These are phyloP conservation scores for Tephrocybe sp. DNA, from an alignment of 768 basidiomycete species.

Conservation along the genomic window DNA sequence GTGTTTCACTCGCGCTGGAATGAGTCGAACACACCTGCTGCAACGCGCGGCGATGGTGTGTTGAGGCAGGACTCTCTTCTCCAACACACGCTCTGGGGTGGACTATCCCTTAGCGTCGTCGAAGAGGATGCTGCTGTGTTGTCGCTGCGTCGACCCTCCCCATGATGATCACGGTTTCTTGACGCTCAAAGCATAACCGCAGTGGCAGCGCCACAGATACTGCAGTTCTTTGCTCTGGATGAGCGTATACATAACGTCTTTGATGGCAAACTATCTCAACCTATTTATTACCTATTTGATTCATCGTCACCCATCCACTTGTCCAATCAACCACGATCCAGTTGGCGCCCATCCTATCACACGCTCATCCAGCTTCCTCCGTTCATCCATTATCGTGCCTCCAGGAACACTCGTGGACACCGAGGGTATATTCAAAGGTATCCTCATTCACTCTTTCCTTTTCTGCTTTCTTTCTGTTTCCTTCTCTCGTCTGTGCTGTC, in stretches of 20 bases:
- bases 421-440: constrained; percentile 29
- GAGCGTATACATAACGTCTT: too few relatives aligned
- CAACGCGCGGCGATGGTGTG: constrained; percentile 37
- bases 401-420: constrained; percentile 33
- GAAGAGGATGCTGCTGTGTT: constrained; percentile 40
- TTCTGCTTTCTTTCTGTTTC: neutral
- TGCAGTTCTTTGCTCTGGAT: too few relatives aligned
- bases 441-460: constrained; percentile 10
- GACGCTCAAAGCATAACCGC: too few relatives aligned
- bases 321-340: too few relatives aligned
- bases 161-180: neutral
- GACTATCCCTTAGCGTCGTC: constrained; percentile 40
- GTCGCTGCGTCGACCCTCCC: constrained; percentile 31
- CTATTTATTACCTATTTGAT: too few relatives aligned
- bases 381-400: constrained; percentile 15
- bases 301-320: too few relatives aligned
- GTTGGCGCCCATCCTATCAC: too few relatives aligned
- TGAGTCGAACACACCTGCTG: constrained; percentile 30
- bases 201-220: too few relatives aligned
- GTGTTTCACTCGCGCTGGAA: constrained; percentile 47
- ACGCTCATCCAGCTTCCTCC: neutral
- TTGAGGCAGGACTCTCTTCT: constrained; percentile 49
- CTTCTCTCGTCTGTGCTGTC: constrained; percentile 3
- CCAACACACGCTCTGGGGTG: constrained; percentile 47
- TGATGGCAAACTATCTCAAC: too few relatives aligned